Conservation (phyloP, 2,329 filamentous ascomycete species). For the Curvularia verruculosa region DNA sequence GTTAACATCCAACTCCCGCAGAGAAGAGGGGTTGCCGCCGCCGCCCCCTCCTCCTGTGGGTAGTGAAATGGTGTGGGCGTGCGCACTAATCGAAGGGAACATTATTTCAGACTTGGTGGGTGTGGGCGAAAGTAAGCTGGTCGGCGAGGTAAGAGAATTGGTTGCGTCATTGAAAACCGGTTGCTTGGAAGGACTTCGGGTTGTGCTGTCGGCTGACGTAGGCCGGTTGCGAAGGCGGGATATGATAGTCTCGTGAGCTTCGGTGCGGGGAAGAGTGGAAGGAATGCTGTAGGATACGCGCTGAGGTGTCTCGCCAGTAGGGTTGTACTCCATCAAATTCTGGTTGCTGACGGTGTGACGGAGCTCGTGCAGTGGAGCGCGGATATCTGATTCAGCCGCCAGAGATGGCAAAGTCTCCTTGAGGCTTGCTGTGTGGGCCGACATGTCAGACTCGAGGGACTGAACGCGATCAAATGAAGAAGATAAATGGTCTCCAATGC, state of each 20-base stretch:
- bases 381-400: slow-evolving; percentile 60
- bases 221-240: slow-evolving; percentile 53
- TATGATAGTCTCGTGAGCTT: slow-evolving; percentile 63
- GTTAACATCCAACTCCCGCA: slow-evolving; percentile 59
- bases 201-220: slow-evolving; percentile 34
- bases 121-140: slow-evolving; percentile 35
- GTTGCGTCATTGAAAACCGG: slow-evolving; percentile 60
- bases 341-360: slow-evolving; percentile 70
- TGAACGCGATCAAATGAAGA: slow-evolving; percentile 71
- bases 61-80: slow-evolving; percentile 29
- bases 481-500: slow-evolving; percentile 72
- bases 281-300: slow-evolving; percentile 84
- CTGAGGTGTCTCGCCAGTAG: slow-evolving; percentile 85
- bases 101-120: slow-evolving; percentile 32
- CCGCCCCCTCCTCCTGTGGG: slow-evolving; percentile 26
- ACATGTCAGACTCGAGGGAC: slow-evolving; percentile 71
- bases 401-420: slow-evolving; percentile 68
- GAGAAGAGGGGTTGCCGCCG: slow-evolving; percentile 32
- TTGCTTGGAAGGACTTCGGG: slow-evolving; percentile 55
- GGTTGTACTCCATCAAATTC: slow-evolving; percentile 76
- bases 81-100: slow-evolving; percentile 36
- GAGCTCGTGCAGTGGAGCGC: slow-evolving; percentile 73
- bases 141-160: slow-evolving; percentile 45
- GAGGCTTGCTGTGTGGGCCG: slow-evolving; percentile 64
- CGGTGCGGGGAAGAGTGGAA: slow-evolving; percentile 77